These are phyloP conservation scores for Theileria equi DNA, from an alignment of 169 alveolate species.

Conservation along the genomic window DNA sequence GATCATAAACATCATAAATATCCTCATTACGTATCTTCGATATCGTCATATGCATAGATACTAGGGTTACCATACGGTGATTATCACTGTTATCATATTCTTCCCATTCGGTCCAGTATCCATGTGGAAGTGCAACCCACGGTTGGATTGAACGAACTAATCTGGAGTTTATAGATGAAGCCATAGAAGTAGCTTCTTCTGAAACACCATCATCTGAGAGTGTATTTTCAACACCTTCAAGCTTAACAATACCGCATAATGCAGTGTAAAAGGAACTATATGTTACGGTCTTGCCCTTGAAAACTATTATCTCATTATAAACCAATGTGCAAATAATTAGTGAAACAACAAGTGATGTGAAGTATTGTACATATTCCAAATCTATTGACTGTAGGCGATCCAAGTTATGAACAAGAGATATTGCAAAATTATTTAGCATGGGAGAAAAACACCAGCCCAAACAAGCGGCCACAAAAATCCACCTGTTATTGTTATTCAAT, in stretches of 20 bases:
- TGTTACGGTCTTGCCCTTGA: background rate
- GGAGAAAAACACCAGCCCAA: constrained; percentile 7
- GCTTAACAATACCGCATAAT: background rate
- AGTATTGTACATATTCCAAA: background rate
- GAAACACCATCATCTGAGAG: background rate
- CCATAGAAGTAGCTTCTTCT: background rate
- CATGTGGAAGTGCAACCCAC: constrained; percentile 16
- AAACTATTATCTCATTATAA: background rate
- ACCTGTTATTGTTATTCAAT: background rate
- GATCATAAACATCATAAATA: background rate
- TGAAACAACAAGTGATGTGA: constrained; percentile 1
- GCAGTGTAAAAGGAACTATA: constrained; percentile 4
- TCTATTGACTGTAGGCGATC: background rate
- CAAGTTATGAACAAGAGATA: background rate
- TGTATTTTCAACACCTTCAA: background rate
- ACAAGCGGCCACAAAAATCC: background rate
- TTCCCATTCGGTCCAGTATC: constrained; percentile 11
- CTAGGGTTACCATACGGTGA: background rate
- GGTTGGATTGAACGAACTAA: constrained; percentile 10
- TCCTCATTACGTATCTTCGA: constrained; percentile 3
- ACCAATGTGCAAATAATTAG: background rate
- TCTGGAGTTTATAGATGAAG: constrained; percentile 1
- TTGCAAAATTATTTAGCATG: background rate
- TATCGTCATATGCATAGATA: background rate
- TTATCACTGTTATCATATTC: constrained; percentile 16